Base-by-base conservation (phyloP, 2,329 filamentous ascomycete species). In the Scedosporium apiospermum region DNA sequence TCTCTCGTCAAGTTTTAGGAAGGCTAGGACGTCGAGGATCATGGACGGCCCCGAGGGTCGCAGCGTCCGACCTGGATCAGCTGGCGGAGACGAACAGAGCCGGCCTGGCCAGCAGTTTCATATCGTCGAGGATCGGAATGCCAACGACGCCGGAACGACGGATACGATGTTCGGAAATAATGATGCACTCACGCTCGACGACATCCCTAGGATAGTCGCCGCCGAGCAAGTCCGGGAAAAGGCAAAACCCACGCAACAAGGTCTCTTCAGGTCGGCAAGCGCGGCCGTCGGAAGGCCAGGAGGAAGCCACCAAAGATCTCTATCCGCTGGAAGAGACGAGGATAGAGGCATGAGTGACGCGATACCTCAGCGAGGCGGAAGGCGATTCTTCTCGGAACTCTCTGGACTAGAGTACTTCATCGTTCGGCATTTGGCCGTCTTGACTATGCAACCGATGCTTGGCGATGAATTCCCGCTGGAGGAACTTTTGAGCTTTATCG, bases 401-500 rank as follows among this genome's bases (percentile, higher is more conserved):
- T 96, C 95, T 2, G 92, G 91, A 0, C 79, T 99, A 34, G 95
- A 99, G 72, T 98, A 97, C 72, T 98, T 99, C 74, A 98, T 98
- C 69, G 90, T 98, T 57, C 88, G 95, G 27, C 93, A 98, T 69
- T 86, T 98, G 63, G 95, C 95, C 9, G 95, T 99, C 5, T 80
- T 99, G 64, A 93, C 91, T 0, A 96, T 99, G 87, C 91, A 96
- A 67, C 92, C 95, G 6, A 81, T 98, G 73, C 81, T 99, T 4
- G 92, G 96, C 68, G 86, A 87, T 3, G 87, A 96, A 68, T 98
- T 98, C 74, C 90, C 88, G n/a, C 82, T 98, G 64, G 95, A 98
- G 67, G 95, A 99, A 71, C 80, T 99, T 1, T 83, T 98, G 14
- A 87, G 90, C 65, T 85, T 99, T 59, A 98, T 99, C 65, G 95